A percentile compares a stretch with the other conserved stretches of the same genome.
Evolutionary conservation across 2,329 filamentous ascomycete genomes (phyloP).

Genomic region (Graphilbum ipis-grandicollis): DNA sequence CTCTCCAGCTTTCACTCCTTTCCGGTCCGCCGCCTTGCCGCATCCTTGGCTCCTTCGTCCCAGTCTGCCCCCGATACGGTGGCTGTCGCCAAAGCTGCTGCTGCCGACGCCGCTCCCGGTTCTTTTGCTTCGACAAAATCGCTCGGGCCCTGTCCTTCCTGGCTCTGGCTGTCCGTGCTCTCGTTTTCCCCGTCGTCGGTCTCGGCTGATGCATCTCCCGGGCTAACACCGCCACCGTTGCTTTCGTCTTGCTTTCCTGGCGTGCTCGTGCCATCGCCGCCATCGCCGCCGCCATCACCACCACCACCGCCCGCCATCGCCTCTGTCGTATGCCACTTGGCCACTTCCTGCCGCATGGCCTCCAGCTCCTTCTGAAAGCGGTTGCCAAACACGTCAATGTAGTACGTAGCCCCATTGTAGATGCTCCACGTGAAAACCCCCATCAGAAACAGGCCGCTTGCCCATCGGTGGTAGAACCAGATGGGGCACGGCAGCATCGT

Average conservation of each 20-base stretch:
- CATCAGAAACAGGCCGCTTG: slow-evolving; percentile 59
- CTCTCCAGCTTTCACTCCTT: no score
- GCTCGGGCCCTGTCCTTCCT: slow-evolving; percentile 8
- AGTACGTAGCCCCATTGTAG: slow-evolving; percentile 93
- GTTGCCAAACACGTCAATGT: slow-evolving; percentile 95
- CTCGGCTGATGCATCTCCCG: slow-evolving; percentile 4
- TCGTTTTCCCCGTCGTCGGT: slow-evolving; percentile 9
- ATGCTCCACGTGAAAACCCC: slow-evolving; percentile 86
- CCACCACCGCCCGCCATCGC: background rate
- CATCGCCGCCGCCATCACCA: background rate
- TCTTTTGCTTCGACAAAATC: slow-evolving; percentile 4
- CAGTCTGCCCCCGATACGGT: slow-evolving; percentile 9
- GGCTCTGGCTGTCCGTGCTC: slow-evolving; percentile 8
- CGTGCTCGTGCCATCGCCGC: slow-evolving; percentile 19
- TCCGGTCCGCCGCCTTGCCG: slow-evolving; percentile 29
- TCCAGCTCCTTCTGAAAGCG: slow-evolving; percentile 95
- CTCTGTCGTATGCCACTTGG: slow-evolving; percentile 54
- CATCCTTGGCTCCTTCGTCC: slow-evolving; percentile 25
- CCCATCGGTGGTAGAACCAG: slow-evolving; percentile 83
- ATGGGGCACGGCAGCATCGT: slow-evolving; percentile 91
- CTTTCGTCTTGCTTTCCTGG: slow-evolving; percentile 5
- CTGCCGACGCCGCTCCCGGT: slow-evolving; percentile 2
- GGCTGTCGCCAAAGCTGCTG: slow-evolving; percentile 5
- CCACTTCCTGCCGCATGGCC: slow-evolving; percentile 70
- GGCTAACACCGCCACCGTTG: background rate